Evolutionary conservation across 2,329 filamentous ascomycete genomes (phyloP), one percentile per base, ranked within the genome.

Genomic region (Penicillium sp.): DNA sequence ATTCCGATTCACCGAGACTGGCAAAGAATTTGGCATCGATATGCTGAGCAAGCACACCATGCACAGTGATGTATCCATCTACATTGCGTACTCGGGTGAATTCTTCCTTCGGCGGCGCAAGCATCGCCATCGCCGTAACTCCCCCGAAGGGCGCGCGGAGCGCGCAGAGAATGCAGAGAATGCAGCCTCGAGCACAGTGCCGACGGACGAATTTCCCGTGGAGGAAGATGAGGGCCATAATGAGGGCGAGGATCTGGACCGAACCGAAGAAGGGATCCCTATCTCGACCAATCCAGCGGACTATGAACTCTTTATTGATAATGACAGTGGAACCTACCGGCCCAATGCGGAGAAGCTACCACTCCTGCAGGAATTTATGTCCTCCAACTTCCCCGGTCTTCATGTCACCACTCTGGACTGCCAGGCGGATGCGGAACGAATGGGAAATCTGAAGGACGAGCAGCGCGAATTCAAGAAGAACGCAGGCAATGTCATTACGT

Each of bases 31-130:
- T 52, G 88, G 90, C 45, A 88, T 97, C 61, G 91, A 96, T 70
- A 75, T 96, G 67, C 72, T 97, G 61, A 89, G 84, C 68, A 97
- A 97, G 67, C 91, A 97, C 69, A 95, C 88, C 35, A 95, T 97
- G 88, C 91, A 97, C 72, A 91, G 87, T 57, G 84, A 96, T 67
- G 90, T 95, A 1, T 86, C 83, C 32, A 85, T 87, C 2, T 95
- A 95, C 66, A 88, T 96, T 56, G 91, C 90, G 21, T 96, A 84
- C 65, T 88, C 87, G 0, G 91, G 91, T 37, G 91, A 97, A 64
- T 97, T 97, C 69, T 93, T 96, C 66, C 78, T 97, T 54, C 81
- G 88, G 13, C 79, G 85, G 3, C 75, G 87, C 24, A 78, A 63
- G 54, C 75, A 80, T 58, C 69, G 67, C 5, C 64, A 69, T 45